Percentiles rank a stretch among this genome's conserved stretches.
phyloP scores from a whole-genome alignment of 768 basidiomycete species.

The Pholiota microspora region DNA sequence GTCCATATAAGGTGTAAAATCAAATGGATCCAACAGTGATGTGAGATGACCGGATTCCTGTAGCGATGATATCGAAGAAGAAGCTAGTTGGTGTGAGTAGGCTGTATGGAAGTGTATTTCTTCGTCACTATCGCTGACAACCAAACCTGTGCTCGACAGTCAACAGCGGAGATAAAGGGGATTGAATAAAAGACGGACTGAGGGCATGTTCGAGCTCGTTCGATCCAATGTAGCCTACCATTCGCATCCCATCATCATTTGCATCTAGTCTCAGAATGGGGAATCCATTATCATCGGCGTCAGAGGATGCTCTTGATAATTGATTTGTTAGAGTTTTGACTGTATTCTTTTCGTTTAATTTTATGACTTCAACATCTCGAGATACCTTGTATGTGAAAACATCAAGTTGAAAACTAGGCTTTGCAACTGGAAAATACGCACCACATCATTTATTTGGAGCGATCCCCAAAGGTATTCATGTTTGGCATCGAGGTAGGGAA shows the following conservation, averaged over 20 bases:
- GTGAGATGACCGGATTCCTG: conserved; percentile 35
- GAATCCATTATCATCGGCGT: conserved; percentile 80
- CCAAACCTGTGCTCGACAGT: conserved; percentile 48
- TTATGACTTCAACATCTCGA: conserved; percentile 66
- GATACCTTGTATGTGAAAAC: conserved; percentile 47
- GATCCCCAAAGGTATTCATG: conserved; percentile 87
- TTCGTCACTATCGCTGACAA: conserved; percentile 71
- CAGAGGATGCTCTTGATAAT: conserved; percentile 54
- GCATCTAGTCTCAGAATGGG: conserved; percentile 67
- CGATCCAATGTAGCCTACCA: conserved; percentile 89
- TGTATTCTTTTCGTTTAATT: conserved; percentile 71
- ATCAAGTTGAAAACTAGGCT: not conserved
- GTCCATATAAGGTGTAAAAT: conserved; percentile 90
- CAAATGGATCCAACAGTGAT: conserved; percentile 53
- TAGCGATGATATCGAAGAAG: conserved; percentile 64
- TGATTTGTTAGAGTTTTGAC: conserved; percentile 73
- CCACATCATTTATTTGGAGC: conserved; percentile 74
- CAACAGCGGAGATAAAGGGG: conserved; percentile 6
- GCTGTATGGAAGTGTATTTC: conserved; percentile 62
- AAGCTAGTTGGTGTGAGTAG: conserved; percentile 38
- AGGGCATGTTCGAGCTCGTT: conserved; percentile 95
- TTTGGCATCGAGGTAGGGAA: conserved; percentile 92
- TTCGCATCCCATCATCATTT: conserved; percentile 48
- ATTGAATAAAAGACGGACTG: conserved; percentile 42
- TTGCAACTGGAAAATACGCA: conserved; percentile 35